phyloP scores from a whole-genome alignment of 1,284 basidiomycete species.

The Trametes hirsuta region DNA sequence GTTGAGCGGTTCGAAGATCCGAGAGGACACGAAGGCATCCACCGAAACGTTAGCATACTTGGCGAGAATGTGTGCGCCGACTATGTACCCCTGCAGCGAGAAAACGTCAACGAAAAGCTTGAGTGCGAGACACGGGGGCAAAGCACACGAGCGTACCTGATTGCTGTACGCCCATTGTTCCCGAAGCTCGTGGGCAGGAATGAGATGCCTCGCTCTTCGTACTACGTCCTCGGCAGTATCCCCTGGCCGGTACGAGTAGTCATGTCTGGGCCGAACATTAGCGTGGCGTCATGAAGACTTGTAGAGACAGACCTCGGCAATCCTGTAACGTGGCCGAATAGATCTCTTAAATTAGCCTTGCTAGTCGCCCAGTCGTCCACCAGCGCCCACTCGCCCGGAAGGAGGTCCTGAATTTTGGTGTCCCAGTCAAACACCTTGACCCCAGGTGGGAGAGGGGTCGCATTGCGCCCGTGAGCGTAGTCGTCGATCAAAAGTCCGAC shows the following conservation, averaged over 20 bases:
- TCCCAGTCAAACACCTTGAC: constrained; percentile 24
- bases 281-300: too few species aligned
- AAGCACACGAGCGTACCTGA: constrained; percentile 31
- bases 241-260: constrained; percentile 34
- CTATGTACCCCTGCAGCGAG: constrained; percentile 18
- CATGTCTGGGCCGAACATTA: constrained; percentile 30
- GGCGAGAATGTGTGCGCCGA: constrained; percentile 36
- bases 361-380: constrained; percentile 39
- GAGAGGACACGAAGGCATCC: constrained; percentile 29
- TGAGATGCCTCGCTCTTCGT: constrained; percentile 6
- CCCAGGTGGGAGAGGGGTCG: constrained; percentile 22
- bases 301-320: constrained; percentile 25
- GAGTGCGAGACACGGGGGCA: not conserved
- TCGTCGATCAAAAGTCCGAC: constrained; percentile 39
- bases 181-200: constrained; percentile 40
- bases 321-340: constrained; percentile 33
- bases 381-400: constrained; percentile 44
- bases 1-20: constrained; percentile 37
- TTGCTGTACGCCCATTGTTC: constrained; percentile 48
- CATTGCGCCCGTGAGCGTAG: constrained; percentile 26
- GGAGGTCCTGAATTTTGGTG: constrained; percentile 43
- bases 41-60: constrained; percentile 39
- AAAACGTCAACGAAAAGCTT: not conserved
- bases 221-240: constrained; percentile 35
- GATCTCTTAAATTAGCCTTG: constrained; percentile 42